Evolutionary conservation across 192 early-diverging fungal species (phyloP), one percentile per base, ranked within the genome.

Genomic region (Umbelopsis sp.): DNA sequence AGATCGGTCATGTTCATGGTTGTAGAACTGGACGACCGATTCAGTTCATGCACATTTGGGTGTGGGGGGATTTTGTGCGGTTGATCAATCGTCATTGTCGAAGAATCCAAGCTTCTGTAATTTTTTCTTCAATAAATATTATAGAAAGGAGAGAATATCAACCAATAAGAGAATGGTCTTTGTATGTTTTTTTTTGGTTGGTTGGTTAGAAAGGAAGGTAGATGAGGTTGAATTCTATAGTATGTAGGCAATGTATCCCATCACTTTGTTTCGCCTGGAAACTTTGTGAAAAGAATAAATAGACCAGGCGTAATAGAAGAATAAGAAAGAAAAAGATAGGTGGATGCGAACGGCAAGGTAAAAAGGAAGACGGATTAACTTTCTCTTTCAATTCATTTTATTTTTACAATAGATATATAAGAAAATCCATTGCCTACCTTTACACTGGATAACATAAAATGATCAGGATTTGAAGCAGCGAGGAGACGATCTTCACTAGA

Each of bases 241-340:
- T 62, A 34, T 34, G 26, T 62, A 34, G 31, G 56, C 56, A 62
- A 62, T 34, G 56, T 62, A 62, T 62, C 31, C 56, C 56, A 62
- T 62, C 56, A 62, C 56, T 62, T 62, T 62, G 56, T 62, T 62
- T 62, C 56, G 31, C 56, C 56, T 62, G 56, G 56, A 62, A 62
- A 62, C 56, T 62, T 32, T 62, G 26, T 34, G 56, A 62, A 34
- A 34, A 32, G 56, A 62, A 62, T 17, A 31, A 34, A 20, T 36
- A 62, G 56, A 62, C 56, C 26, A 62, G 26, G 31, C 9, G 31
- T 8, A 26, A 62, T 34, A 62, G 17, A 21, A 49, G 16, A 21
- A 62, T 31, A 25, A 26, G 25, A 24, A 53, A 53, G 52, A 53
- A 50, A 53, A 26, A 24, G 20, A 12, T n/a, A 26, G 52, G 22